Base-by-base conservation (phyloP, 495 filamentous ascomycete species). In the Penicillium odoratum region DNA sequence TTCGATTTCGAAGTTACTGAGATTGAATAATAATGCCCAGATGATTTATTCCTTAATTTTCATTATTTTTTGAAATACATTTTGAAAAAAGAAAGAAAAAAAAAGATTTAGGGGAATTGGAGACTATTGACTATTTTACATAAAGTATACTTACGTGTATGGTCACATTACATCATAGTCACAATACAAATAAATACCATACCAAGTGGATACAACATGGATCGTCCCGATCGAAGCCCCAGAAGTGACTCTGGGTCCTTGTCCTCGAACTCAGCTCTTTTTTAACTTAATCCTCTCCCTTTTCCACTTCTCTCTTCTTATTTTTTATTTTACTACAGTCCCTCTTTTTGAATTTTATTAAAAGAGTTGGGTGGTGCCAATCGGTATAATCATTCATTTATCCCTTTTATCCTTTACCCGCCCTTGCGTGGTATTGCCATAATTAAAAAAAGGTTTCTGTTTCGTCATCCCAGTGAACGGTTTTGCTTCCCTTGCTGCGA, bases 221-320 rank as follows among this genome's bases (percentile, higher is more conserved):
- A 69, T 69, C 66, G 61, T 64, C 66, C 64, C 64, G 67, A 69
- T 69, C 67, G 67, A 69, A 60, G 61, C 64, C 66, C 57, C 58
- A 55, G 55, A 64, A 53, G 44, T 60, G 63, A 62, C 61, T 59
- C 51, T 56, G 60, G 60, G 51, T 62, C 58, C 61, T 63, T 33
- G 57, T 21, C 21, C 16, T 33, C 31, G 31, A 33, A 33, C 61
- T 50, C 50, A 71, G 58, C 55, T 67, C 57, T 61, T 65, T 21
- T 21, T 21, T 21, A 21, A 56, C 62, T 65, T 56, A 47, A 65
- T 55, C 34, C 46, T 48, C 48, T 59, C 63, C 64, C 61, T n/a
- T 31, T 55, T 36, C 29, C 44, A 61, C 60, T 53, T 66, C 60
- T 31, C 58, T 59, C 52, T 60, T 21, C 2, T 21, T 21, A 21